Evolutionary conservation across 805 yeast genomes (phyloP), one percentile per base, ranked within the genome.

Genomic region (Yamadazyma akitaensis): DNA sequence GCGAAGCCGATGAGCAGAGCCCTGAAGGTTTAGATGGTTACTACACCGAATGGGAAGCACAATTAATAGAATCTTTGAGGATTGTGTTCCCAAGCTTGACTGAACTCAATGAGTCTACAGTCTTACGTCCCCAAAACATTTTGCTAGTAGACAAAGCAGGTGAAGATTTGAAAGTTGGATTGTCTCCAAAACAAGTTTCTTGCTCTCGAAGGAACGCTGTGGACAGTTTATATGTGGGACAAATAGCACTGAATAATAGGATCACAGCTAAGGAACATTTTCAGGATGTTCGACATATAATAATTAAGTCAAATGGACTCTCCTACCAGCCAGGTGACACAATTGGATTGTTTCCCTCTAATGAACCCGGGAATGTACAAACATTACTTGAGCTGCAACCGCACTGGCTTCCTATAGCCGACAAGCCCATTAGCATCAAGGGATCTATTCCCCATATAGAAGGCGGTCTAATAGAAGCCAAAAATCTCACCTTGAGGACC

Each of bases 1-100:
- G 90, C 30, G 99, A 94, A 56, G 88, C 94, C 18, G 97, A 94
- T 65, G 98, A 94, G 53, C 81, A 79, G 64, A 77, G 87, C 9
- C 69, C 87, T 1, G 88, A 85, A 43, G 92, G 94, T 0, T 78
- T 84, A 8, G 97, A 92, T 54, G 83, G 84, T 0, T 86, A 75
- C 53, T 91, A 81, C 63, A 73, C 79, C 18, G 90, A 84, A 53
- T 92, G 94, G 90, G 85, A 84, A 52, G 61, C 65, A 7, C 60
- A 67, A 11, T 60, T 85, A 11, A 37, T 84, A 0, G 61, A 52
- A 1, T 53, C 58, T 9, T 52, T 72, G 19, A 50, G 45, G 16
- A 16, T 3, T 1, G 42, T 48, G 26, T 61, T 65, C 40, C 66
- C 69, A 4, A 45, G 50, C 5, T 45, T 63, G 13, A 50, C 45